phyloP scores from a whole-genome alignment of 2,329 filamentous ascomycete genomes.

The Botrytis paeoniae region DNA sequence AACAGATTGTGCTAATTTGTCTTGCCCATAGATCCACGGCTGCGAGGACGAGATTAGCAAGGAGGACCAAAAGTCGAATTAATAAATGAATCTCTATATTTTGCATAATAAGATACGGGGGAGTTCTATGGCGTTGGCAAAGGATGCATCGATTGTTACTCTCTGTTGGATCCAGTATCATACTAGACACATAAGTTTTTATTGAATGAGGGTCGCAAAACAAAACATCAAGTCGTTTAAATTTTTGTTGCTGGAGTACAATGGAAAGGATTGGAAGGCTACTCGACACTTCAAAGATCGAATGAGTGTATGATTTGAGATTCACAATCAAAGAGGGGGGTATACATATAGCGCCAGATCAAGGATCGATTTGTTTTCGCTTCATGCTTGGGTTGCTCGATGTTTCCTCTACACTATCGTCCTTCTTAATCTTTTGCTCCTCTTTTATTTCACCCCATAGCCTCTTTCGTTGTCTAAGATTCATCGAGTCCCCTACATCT shows the following conservation, averaged over 20 bases:
- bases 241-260: neutral
- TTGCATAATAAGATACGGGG: neutral
- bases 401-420: neutral
- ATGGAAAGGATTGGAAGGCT: neutral
- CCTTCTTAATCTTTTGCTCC: neutral
- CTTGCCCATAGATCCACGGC: slow-evolving; percentile 4
- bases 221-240: neutral
- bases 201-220: neutral
- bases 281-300: neutral
- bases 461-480: neutral
- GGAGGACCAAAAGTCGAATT: neutral
- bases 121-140: neutral
- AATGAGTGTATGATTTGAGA: neutral
- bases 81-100: neutral
- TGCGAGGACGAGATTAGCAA: neutral
- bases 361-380: neutral
- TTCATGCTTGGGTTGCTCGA: neutral
- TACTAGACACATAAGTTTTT: neutral
- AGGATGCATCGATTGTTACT: neutral
- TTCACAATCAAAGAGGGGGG: neutral
- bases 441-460: neutral
- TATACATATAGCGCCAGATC: neutral
- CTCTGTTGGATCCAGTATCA: neutral
- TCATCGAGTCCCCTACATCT: neutral
- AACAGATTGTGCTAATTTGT: neutral